Base-by-base conservation (phyloP, 805 yeast genomes). In the Candida verbasci region DNA sequence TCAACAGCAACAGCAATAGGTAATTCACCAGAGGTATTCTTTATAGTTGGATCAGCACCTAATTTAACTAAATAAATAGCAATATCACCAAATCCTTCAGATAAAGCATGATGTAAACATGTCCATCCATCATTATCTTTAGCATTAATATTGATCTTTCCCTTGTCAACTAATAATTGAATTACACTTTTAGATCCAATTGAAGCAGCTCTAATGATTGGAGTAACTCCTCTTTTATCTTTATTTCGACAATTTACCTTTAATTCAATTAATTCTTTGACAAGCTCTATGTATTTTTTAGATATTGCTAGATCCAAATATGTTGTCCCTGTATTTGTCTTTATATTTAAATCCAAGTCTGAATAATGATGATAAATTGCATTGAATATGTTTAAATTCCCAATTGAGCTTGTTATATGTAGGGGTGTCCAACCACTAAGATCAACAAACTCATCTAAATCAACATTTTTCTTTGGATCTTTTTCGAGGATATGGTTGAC, bases 371-470 rank as follows among this genome's bases (percentile, higher is more conserved):
- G 12, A 16, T 29, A 29, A 9, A 45, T 41, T 0, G 55, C 58
- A 8, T 71, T 63, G 3, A 86, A 47, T 7, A 81, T 70, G 6
- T 65, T 68, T 16, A 66, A 47, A 48, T 78, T 74, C 0, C 96
- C 96, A 2, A 82, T 67, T 0, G 96, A 75, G 0, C 84, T 72
- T 0, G 93, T 87, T 35, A 91, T 80, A 56, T 89, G 97, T 23
- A 86, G 50, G 1, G 94, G 87, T 0, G 91, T 82, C 96, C 96
- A 89, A 0, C 95, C 95, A 9, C 89, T 69, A 14, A 73, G 80
- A 55, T 89, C 97, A 0, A 46, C 53, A 48, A 69, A 55, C 3
- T 81, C 84, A 52, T 87, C 93, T 9, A 87, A 55, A 44, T 86
- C 91, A 37, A 55, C 37, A 10, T 35, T 35, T 3, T 24, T 17